Conservation (phyloP, 805 yeast species). For the Metschnikowia continentalis region DNA sequence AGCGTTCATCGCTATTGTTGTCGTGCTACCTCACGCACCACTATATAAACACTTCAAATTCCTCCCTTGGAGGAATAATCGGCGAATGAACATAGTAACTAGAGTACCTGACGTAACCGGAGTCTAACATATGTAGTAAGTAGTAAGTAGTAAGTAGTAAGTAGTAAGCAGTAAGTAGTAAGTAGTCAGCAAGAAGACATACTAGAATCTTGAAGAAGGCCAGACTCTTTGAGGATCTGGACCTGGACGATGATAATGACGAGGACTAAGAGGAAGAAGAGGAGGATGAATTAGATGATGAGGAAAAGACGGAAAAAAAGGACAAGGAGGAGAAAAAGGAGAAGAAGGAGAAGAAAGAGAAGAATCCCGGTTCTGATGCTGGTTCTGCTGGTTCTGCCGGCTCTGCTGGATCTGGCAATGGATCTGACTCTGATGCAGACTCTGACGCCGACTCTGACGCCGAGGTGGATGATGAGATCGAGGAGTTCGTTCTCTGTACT, state of each 20-base stretch:
- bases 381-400: constrained; percentile 48
- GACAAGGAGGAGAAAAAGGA: too few relatives aligned
- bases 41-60: too few relatives aligned
- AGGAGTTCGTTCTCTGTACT: constrained; percentile 84
- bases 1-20: too few relatives aligned
- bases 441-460: constrained; percentile 15
- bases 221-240: constrained; percentile 36
- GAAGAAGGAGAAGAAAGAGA: constrained; percentile 18
- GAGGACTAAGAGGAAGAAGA: constrained; percentile 44
- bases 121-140: too few relatives aligned
- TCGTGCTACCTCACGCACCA: too few relatives aligned
- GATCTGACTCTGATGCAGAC: constrained; percentile 44
- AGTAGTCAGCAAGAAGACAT: too few relatives aligned
- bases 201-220: constrained; percentile 77
- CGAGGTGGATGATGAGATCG: constrained; percentile 58
- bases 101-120: too few relatives aligned
- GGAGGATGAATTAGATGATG: constrained; percentile 43
- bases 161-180: too few relatives aligned
- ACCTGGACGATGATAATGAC: constrained; percentile 34
- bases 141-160: too few relatives aligned
- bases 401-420: constrained; percentile 47
- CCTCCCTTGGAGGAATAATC: too few relatives aligned
- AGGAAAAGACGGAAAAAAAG: constrained; percentile 18
- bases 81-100: too few relatives aligned
- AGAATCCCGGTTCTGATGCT: constrained; percentile 43